phyloP scores from a whole-genome alignment of 495 filamentous ascomycete genomes.

The Aspergillus bertholletiae region DNA sequence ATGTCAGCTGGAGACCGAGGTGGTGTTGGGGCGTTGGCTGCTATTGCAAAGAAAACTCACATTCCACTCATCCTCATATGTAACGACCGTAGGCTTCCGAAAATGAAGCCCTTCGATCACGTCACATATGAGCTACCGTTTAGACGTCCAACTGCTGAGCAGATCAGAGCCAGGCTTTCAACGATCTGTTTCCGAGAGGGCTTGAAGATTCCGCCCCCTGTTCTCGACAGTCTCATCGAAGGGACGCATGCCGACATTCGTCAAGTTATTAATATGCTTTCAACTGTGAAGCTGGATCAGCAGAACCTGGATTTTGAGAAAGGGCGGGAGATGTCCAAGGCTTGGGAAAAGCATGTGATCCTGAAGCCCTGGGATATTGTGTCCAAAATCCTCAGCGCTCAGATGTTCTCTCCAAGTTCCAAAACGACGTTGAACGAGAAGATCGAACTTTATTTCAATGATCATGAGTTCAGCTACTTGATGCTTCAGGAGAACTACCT shows the following conservation, averaged over 20 bases:
- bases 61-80: slow-evolving; percentile 97
- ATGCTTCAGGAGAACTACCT: slow-evolving; percentile 99
- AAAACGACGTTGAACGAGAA: slow-evolving; percentile 91
- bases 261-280: slow-evolving; percentile 98
- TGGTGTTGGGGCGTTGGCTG: slow-evolving; percentile 89
- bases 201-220: slow-evolving; percentile 76
- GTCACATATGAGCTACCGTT: slow-evolving; percentile 84
- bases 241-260: slow-evolving; percentile 93
- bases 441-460: slow-evolving; percentile 98
- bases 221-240: slow-evolving; percentile 94
- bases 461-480: slow-evolving; percentile 91
- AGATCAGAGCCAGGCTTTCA: slow-evolving; percentile 83
- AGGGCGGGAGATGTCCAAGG: slow-evolving; percentile 88
- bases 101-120: slow-evolving; percentile 96
- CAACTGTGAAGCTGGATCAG: slow-evolving; percentile 85
- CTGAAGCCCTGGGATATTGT: slow-evolving; percentile 98
- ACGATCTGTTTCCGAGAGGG: slow-evolving; percentile 93
- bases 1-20: slow-evolving; percentile 98
- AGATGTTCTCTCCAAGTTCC: slow-evolving; percentile 77
- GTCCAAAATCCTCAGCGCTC: slow-evolving; percentile 82
- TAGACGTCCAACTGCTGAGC: slow-evolving; percentile 80
- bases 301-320: slow-evolving; percentile 73
- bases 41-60: slow-evolving; percentile 89
- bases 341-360: slow-evolving; percentile 96
- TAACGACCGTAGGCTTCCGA: slow-evolving; percentile 86